These are phyloP conservation scores for Coniochaeta hoffmannii DNA, from an alignment of 2,329 filamentous ascomycete species.

Conservation along the genomic window DNA sequence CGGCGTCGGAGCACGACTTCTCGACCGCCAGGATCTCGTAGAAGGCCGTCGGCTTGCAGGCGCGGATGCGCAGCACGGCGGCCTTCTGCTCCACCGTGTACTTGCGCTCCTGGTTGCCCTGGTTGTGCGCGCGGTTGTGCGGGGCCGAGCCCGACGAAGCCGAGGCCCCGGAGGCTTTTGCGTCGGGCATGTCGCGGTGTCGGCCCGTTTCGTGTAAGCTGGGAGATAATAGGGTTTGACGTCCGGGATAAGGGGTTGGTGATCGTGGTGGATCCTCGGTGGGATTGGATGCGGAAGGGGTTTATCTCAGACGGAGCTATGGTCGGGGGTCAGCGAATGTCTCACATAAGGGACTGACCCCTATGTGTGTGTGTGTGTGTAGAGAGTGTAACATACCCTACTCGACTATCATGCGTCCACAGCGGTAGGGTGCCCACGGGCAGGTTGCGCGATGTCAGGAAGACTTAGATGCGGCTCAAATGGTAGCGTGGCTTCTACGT, in stretches of 20 bases:
- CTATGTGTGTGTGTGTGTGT: neutral
- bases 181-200: slow-evolving; percentile 33
- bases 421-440: neutral
- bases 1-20: slow-evolving; percentile 62
- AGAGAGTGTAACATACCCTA: neutral
- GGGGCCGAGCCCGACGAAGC: slow-evolving; percentile 29
- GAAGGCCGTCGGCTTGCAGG: slow-evolving; percentile 78
- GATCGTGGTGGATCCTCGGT: neutral
- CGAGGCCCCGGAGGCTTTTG: slow-evolving; percentile 47
- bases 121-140: slow-evolving; percentile 60
- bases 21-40: slow-evolving; percentile 84
- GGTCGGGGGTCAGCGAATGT: neutral
- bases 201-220: neutral
- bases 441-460: neutral
- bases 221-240: neutral
- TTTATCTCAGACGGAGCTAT: neutral
- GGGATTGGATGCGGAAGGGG: neutral
- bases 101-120: slow-evolving; percentile 67
- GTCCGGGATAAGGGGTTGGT: neutral
- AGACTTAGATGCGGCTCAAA: neutral
- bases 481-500: neutral
- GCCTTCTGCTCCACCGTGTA: slow-evolving; percentile 88
- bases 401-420: neutral
- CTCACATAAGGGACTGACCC: neutral
- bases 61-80: slow-evolving; percentile 81